Percentiles rank a stretch among this genome's conserved stretches.
phyloP scores from a whole-genome alignment of 495 filamentous ascomycete species.

The Penicillium roqueforti region DNA sequence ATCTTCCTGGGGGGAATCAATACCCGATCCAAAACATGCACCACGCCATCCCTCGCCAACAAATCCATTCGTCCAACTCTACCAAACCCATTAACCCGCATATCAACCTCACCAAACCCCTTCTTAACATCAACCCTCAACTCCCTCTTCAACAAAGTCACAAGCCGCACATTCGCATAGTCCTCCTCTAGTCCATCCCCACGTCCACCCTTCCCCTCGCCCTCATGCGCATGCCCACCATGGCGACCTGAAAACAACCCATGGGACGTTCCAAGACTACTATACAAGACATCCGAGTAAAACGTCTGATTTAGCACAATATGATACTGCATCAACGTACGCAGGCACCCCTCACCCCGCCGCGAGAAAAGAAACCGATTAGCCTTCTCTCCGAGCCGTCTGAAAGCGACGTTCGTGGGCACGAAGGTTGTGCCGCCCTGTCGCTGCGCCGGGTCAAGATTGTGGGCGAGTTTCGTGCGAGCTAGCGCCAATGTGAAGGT shows the following conservation, averaged over 20 bases:
- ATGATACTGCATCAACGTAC: conserved; percentile 72
- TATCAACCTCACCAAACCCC: conserved; percentile 56
- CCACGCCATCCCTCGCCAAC: conserved; percentile 66
- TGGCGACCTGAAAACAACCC: conserved; percentile 3
- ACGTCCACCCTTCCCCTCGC: conserved; percentile 15
- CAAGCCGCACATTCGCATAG: conserved; percentile 57
- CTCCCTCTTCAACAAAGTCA: conserved; percentile 56
- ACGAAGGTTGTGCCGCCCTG: conserved; percentile 67
- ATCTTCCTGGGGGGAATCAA: conserved; percentile 67
- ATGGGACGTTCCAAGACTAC: conserved; percentile 14
- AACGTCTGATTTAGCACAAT: conserved; percentile 69
- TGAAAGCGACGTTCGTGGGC: conserved; percentile 72
- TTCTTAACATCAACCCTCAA: conserved; percentile 64
- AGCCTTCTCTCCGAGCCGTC: conserved; percentile 59
- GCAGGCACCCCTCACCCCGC: conserved; percentile 65
- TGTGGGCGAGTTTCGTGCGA: conserved; percentile 60
- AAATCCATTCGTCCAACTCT: conserved; percentile 60
- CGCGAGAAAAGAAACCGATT: conserved; percentile 77
- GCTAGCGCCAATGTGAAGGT: conserved; percentile 68
- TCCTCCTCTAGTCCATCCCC: conserved; percentile 18
- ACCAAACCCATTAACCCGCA: conserved; percentile 67
- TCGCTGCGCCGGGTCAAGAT: conserved; percentile 37
- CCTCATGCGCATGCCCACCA: conserved; percentile 21
- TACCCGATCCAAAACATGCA: conserved; percentile 67
- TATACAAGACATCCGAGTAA: conserved; percentile 64